These are phyloP conservation scores for Leccinum variicolor DNA, from an alignment of 768 basidiomycete species.

Conservation along the genomic window DNA sequence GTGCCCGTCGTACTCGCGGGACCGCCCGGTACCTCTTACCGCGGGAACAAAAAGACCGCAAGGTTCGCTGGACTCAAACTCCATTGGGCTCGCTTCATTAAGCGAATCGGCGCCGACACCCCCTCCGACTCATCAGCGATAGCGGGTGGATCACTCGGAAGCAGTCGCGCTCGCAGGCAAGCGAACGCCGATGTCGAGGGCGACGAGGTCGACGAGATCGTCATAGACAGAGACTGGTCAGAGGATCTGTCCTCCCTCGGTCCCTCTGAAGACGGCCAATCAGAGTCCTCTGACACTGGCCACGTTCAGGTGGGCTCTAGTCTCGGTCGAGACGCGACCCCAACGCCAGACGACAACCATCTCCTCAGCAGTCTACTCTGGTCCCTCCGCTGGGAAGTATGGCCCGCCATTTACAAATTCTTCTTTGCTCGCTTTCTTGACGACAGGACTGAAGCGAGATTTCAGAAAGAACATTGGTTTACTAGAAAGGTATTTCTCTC, in stretches of 20 bases:
- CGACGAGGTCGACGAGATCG: constrained; percentile 62
- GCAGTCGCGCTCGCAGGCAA: constrained; percentile 29
- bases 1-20: constrained; percentile 39
- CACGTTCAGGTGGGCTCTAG: constrained; percentile 33
- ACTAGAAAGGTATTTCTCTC: constrained; percentile 46
- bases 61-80: constrained; percentile 38
- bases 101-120: constrained; percentile 52
- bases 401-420: constrained; percentile 53
- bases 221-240: constrained; percentile 71
- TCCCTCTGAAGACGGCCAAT: constrained; percentile 48
- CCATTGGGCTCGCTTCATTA: constrained; percentile 51
- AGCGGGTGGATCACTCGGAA: constrained; percentile 46
- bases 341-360: constrained; percentile 36
- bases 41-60: constrained; percentile 36
- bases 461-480: constrained; percentile 69
- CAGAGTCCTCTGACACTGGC: constrained; percentile 46
- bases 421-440: constrained; percentile 63
- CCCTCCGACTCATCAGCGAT: constrained; percentile 53
- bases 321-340: constrained; percentile 35
- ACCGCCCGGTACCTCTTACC: constrained; percentile 18
- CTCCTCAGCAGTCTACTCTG: constrained; percentile 33
- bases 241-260: constrained; percentile 52
- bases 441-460: constrained; percentile 49
- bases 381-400: constrained; percentile 54
- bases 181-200: constrained; percentile 31